Evolutionary conservation across 2,329 filamentous ascomycete genomes (phyloP).

Genomic region (Apiospora phragmitis): DNA sequence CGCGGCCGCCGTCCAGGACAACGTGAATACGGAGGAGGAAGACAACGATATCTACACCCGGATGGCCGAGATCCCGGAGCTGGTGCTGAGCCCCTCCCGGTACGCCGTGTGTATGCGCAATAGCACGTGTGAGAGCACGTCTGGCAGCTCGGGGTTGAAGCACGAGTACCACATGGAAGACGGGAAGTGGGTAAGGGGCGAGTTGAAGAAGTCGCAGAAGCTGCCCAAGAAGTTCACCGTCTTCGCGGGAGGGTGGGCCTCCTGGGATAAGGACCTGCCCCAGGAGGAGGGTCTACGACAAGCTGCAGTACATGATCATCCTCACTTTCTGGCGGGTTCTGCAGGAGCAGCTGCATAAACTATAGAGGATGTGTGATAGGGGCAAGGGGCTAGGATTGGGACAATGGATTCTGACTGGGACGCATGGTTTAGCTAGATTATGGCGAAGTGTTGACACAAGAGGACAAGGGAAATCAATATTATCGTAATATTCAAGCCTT

Average conservation of each 20-base stretch:
- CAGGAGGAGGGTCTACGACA: background rate
- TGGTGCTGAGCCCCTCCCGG: background rate
- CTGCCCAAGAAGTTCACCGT: background rate
- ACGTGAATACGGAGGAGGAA: background rate
- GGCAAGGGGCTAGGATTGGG: background rate
- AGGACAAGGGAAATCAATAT: too few species aligned
- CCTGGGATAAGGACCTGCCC: background rate
- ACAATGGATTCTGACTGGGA: too few species aligned
- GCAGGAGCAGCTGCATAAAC: background rate
- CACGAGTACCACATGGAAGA: background rate
- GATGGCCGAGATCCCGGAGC: background rate
- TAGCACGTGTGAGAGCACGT: too few species aligned
- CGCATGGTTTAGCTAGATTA: background rate
- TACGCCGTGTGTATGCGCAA: background rate
- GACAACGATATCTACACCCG: background rate
- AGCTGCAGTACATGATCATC: background rate
- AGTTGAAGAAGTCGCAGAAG: background rate
- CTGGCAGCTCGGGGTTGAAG: too few species aligned
- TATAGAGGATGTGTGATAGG: background rate
- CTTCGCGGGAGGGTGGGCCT: background rate
- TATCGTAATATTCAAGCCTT: too few species aligned
- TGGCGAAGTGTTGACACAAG: background rate
- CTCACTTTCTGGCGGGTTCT: slow-evolving; percentile 1
- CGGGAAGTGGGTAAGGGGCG: background rate
- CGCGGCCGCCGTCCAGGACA: background rate